Conservation (phyloP, 768 basidiomycete genomes). For the Boletus fagicola region DNA sequence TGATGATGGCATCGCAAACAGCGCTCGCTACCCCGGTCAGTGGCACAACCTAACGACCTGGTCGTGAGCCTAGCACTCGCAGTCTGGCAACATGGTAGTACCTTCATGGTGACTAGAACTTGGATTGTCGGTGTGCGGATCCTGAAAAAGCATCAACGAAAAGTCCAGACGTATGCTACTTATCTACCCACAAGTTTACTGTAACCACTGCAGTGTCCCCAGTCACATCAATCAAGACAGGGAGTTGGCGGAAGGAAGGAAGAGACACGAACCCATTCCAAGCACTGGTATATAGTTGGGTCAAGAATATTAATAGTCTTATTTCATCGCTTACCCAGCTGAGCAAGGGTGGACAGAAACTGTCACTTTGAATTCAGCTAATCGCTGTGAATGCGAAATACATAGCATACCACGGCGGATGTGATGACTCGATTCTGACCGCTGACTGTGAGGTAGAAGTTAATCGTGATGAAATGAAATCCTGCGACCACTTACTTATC, state of each 20-base stretch:
- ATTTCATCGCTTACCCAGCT: constrained; percentile 10
- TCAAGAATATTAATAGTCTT: background rate
- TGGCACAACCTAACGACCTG: constrained; percentile 3
- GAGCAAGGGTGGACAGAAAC: constrained; percentile 10
- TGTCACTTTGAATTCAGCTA: constrained; percentile 2
- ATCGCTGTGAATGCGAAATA: background rate
- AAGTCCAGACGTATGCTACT: background rate
- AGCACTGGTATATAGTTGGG: background rate
- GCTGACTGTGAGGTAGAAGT: background rate
- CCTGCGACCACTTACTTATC: background rate
- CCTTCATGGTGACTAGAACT: constrained; percentile 6
- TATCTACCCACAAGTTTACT: background rate
- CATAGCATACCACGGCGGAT: background rate
- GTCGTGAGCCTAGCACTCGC: background rate
- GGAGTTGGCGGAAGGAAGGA: background rate
- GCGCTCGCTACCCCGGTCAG: constrained; percentile 15
- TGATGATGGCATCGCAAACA: constrained; percentile 23
- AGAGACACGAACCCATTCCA: background rate
- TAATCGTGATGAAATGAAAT: background rate
- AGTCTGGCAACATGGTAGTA: background rate
- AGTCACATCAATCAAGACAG: background rate
- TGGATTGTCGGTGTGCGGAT: constrained; percentile 8
- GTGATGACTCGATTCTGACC: background rate
- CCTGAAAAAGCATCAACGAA: background rate
- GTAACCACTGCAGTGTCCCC: background rate